Conservation (phyloP, 768 basidiomycete genomes). For the Tricholomella constricta region DNA sequence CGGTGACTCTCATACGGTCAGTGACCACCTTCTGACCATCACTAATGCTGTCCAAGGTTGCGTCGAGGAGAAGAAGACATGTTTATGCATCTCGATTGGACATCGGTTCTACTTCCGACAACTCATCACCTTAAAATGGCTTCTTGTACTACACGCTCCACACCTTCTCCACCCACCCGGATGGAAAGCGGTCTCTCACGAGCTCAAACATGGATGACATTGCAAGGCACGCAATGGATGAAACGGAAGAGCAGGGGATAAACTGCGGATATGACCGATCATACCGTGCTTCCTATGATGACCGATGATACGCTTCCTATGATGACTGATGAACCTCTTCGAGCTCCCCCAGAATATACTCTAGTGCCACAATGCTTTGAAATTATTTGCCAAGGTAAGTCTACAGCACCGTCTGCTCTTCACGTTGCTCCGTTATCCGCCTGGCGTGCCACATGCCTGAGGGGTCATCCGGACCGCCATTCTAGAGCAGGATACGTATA, state of each 20-base stretch:
- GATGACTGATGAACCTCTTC: slow-evolving; percentile 1
- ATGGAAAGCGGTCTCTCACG: too few species aligned
- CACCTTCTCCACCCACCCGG: too few species aligned
- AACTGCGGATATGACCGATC: slow-evolving; percentile 16
- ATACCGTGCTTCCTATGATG: slow-evolving; percentile 6
- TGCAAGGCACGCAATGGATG: background rate
- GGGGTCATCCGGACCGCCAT: slow-evolving; percentile 7
- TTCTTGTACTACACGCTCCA: background rate
- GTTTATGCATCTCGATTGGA: background rate
- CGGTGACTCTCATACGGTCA: background rate
- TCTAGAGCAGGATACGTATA: slow-evolving; percentile 2
- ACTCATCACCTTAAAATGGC: background rate
- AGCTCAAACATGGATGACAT: background rate
- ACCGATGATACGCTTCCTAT: slow-evolving; percentile 9
- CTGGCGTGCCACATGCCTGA: background rate
- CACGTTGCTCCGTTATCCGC: slow-evolving; percentile 1
- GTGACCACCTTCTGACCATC: background rate
- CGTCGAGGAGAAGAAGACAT: too few species aligned
- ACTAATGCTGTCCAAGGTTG: background rate
- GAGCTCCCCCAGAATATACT: slow-evolving; percentile 4
- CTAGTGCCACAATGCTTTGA: background rate
- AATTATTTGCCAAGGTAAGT: background rate
- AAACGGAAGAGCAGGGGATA: slow-evolving; percentile 20
- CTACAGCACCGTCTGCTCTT: background rate
- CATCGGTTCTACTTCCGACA: background rate